Base-by-base conservation (phyloP, 805 yeast genomes). In the Candida succiphila region DNA sequence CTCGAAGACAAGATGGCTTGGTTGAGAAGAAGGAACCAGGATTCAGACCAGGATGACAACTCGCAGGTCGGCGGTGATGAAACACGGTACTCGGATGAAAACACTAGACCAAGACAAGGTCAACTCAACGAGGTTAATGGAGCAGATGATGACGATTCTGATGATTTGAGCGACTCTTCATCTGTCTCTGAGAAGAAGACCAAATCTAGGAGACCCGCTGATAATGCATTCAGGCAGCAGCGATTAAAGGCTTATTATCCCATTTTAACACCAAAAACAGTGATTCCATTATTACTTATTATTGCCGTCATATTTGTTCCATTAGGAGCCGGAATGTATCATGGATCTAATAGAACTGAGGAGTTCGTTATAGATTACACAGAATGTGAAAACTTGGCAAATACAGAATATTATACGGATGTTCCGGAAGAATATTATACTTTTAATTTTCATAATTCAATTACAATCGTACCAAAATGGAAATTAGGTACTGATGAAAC, bases 241-340 rank as follows among this genome's bases (percentile, higher is more conserved):
- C 52, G 70, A 37, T 54, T 73, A 34, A 63, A 58, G 34, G 78
- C 78, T 0, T 60, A 62, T 40, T 70, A 71, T 49, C 98, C 97
- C 2, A 85, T 89, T 34, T 67, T 89, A 37, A 84, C 96, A 2
- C 96, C 97, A 18, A 79, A 78, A 47, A 81, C 94, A 9, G 96
- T 89, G 37, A 73, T 92, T 32, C 97, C 97, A 7, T 61, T 88
- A 24, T 67, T 92, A 39, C 67, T 87, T 35, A 43, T 76, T 18
- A 58, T 85, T 31, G 86, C 94, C 1, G 63, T 86, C 21, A 67
- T 92, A 5, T 89, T 92, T 58, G 83, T 94, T 1, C 96, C 97
- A 2, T 67, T 92, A 31, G 98, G 98, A 5, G 86, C 85, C 9
- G 92, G 84, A 16, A 72, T 89, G 52, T 60, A 87, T 25, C 75